Evolutionary conservation across 768 basidiomycete species (phyloP).

Genomic region (Suillus discolor): DNA sequence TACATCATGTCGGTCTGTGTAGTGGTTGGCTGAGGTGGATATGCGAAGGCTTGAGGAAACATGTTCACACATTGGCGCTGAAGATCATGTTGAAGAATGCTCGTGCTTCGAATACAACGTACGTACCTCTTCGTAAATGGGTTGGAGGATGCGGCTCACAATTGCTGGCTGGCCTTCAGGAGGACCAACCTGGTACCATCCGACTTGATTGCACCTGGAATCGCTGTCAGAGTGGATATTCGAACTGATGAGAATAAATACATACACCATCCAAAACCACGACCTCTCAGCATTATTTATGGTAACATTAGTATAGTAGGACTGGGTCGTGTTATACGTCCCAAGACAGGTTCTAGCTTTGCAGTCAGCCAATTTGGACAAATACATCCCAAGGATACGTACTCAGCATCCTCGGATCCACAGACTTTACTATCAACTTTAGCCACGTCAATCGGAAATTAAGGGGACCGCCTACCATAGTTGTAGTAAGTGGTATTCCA

Average conservation of each 20-base stretch:
- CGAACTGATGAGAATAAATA: constrained; percentile 9
- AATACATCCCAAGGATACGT: constrained; percentile 24
- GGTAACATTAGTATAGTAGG: constrained; percentile 54
- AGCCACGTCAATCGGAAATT: not conserved
- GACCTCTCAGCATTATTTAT: constrained; percentile 60
- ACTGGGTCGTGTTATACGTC: constrained; percentile 36
- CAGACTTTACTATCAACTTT: constrained; percentile 46
- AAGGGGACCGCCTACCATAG: constrained; percentile 37
- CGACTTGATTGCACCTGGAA: constrained; percentile 70
- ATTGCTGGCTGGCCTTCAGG: constrained; percentile 37
- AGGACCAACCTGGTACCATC: constrained; percentile 46
- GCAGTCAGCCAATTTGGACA: constrained; percentile 30
- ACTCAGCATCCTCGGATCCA: constrained; percentile 44
- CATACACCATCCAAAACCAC: constrained; percentile 74
- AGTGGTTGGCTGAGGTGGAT: constrained; percentile 45
- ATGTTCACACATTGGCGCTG: constrained; percentile 70
- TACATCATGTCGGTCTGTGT: constrained; percentile 50
- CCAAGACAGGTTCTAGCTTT: constrained; percentile 45
- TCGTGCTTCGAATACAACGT: not conserved
- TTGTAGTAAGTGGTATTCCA: constrained; percentile 54
- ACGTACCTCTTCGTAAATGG: constrained; percentile 30
- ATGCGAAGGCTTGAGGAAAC: constrained; percentile 62
- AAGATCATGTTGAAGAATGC: not conserved
- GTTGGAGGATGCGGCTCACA: constrained; percentile 36
- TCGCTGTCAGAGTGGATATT: constrained; percentile 1